These are phyloP conservation scores for Achaetomiella virescens DNA, from an alignment of 495 filamentous ascomycete genomes.

Conservation along the genomic window DNA sequence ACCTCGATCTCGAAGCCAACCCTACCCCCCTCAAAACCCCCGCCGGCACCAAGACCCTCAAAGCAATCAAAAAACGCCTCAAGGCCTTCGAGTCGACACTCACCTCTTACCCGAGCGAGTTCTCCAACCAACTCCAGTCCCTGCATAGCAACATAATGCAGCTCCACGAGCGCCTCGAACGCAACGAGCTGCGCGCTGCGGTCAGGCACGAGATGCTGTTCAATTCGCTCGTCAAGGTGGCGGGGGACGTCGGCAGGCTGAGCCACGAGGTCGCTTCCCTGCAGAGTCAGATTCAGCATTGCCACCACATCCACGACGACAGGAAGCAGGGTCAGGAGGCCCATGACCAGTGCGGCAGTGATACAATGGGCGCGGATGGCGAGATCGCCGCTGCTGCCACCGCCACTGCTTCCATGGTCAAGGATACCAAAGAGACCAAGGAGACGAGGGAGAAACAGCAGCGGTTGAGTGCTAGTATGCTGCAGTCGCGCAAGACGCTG, in stretches of 20 bases:
- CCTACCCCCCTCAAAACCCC: background rate
- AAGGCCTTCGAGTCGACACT: constrained; percentile 8
- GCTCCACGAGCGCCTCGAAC: constrained; percentile 7
- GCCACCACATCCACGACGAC: background rate
- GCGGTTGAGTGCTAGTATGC: background rate
- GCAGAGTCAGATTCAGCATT: background rate
- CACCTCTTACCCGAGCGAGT: background rate
- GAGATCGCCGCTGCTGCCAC: background rate
- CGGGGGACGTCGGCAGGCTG: constrained; percentile 3
- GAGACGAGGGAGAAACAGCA: background rate
- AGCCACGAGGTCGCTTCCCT: background rate
- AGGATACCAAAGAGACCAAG: background rate
- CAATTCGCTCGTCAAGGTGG: constrained; percentile 16
- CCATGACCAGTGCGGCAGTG: background rate
- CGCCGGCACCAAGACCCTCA: constrained; percentile 10
- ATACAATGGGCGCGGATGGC: background rate
- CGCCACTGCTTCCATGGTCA: no score
- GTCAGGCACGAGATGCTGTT: constrained; percentile 22
- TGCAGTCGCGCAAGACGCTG: constrained; percentile 16
- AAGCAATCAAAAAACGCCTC: constrained; percentile 12
- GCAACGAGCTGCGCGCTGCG: constrained; percentile 10
- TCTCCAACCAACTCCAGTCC: background rate
- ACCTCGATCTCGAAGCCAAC: background rate
- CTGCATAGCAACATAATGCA: constrained; percentile 5
- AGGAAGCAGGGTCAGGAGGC: no score